A percentile compares a stretch with the other conserved stretches of the same genome.
Evolutionary conservation across 2,329 filamentous ascomycete species (phyloP).

Genomic region (Daldinia eschscholtzii): DNA sequence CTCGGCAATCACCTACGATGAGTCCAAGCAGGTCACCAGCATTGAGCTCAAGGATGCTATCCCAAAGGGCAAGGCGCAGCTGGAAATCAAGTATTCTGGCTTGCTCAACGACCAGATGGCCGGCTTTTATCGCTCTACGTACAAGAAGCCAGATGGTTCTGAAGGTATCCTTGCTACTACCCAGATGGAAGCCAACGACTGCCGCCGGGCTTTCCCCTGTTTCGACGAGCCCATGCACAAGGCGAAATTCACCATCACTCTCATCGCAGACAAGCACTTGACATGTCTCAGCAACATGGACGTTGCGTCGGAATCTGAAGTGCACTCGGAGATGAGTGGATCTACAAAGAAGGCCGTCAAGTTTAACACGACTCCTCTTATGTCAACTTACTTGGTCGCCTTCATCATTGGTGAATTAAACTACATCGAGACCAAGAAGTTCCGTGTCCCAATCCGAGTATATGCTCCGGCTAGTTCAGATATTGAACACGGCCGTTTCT

Average conservation of each 20-base stretch:
- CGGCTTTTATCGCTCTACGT: slow-evolving; percentile 96
- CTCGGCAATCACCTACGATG: slow-evolving; percentile 78
- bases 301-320: slow-evolving; percentile 81
- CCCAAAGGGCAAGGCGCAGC: slow-evolving; percentile 79
- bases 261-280: slow-evolving; percentile 89
- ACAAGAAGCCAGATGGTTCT: slow-evolving; percentile 83
- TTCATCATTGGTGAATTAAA: slow-evolving; percentile 96
- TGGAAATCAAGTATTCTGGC: slow-evolving; percentile 82
- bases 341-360: slow-evolving; percentile 85
- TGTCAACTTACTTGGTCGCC: slow-evolving; percentile 96
- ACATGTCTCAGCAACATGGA: slow-evolving; percentile 99
- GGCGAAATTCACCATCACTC: slow-evolving; percentile 89
- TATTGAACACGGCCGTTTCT: slow-evolving; percentile 92
- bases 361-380: slow-evolving; percentile 91
- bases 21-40: slow-evolving; percentile 83
- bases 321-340: slow-evolving; percentile 72
- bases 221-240: slow-evolving; percentile 97
- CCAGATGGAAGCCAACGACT: slow-evolving; percentile 97
- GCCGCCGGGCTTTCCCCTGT: slow-evolving; percentile 91
- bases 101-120: slow-evolving; percentile 93
- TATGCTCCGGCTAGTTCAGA: slow-evolving; percentile 91
- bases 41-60: slow-evolving; percentile 82
- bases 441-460: slow-evolving; percentile 93
- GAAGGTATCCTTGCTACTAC: slow-evolving; percentile 88
- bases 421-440: slow-evolving; percentile 90